Evolutionary conservation across 2,329 filamentous ascomycete species (phyloP), one percentile per base, ranked within the genome.

Genomic region (Trichoderma sp.): DNA sequence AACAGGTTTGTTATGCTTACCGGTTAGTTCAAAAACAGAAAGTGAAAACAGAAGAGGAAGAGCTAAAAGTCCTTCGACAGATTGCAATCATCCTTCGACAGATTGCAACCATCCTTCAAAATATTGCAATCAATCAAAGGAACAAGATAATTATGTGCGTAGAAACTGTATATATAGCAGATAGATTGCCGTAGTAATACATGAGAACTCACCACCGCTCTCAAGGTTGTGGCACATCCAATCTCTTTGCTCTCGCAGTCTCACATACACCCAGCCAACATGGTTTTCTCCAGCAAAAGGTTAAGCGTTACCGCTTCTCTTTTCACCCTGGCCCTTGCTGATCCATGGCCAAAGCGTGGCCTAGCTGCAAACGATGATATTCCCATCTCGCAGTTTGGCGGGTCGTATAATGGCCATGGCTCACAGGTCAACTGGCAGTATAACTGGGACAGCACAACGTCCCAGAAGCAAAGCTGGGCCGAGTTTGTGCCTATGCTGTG

Each of bases 401-500:
- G 74, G 63, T 36, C 47, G 6, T 59, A n/a, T 1, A 71, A 71
- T 7, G 63, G 53, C 23, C 58, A 71, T 13, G 62, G 57, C 28
- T 74, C 70, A 28, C 72, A 75, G 39, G 70, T 77, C n/a, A 74
- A 68, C 67, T 77, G 76, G 76, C 74, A 75, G 36, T 77, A 77
- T 70, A 77, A 77, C 72, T 77, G 74, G 76, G 74, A 74, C 62
- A 75, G 73, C 55, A 74, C 71, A 7, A 74, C 72, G 15, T 64
- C 28, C 68, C 73, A 76, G 65, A 76, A 75, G 47, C 72, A 74
- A 23, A 36, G 30, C 20, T 73, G 69, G 23, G 61, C 69, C 36
- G 76, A 77, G 72, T 76, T 73, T 32, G 73, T 76, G 1, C 76
- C 76, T 15, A 77, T 77, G 75, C 74, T 77, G 36, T 77, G 76